Percentiles rank a stretch among this genome's conserved stretches.
phyloP scores from a whole-genome alignment of 2,329 filamentous ascomycete genomes.

The Albifimbria verrucaria region DNA sequence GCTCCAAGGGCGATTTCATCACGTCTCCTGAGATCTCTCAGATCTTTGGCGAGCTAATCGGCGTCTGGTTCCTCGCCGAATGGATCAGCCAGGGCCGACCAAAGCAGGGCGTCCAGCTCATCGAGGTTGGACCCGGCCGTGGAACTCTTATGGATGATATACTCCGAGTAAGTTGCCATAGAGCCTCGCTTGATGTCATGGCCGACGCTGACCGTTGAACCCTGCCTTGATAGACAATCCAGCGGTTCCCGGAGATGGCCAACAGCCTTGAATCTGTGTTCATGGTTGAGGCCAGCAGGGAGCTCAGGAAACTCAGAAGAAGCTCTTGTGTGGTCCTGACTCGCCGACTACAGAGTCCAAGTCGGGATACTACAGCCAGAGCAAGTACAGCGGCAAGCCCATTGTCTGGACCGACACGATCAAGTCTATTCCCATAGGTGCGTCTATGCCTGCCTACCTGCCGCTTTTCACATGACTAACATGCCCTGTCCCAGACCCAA shows the following conservation, averaged over 20 bases:
- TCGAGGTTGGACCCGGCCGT: constrained; percentile 90
- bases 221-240: constrained; percentile 62
- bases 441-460: constrained; percentile 12
- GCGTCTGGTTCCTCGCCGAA: constrained; percentile 92
- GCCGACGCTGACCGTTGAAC: background rate
- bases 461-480: constrained; percentile 3
- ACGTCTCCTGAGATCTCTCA: constrained; percentile 98
- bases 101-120: constrained; percentile 73
- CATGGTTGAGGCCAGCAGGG: constrained; percentile 87
- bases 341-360: constrained; percentile 66
- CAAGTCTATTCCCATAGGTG: constrained; percentile 72
- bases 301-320: constrained; percentile 75
- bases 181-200: no score
- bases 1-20: constrained; percentile 90
- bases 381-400: constrained; percentile 71
- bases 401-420: constrained; percentile 90
- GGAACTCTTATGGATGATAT: constrained; percentile 98
- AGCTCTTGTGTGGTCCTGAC: constrained; percentile 73
- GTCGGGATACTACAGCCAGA: constrained; percentile 68
- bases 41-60: constrained; percentile 90
- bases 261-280: constrained; percentile 82
- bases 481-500: constrained; percentile 52
- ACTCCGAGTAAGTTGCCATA: constrained; percentile 63
- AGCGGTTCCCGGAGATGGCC: constrained; percentile 75
- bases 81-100: constrained; percentile 89